phyloP scores from a whole-genome alignment of 768 basidiomycete species.

The Panaeolus cyanescens region DNA sequence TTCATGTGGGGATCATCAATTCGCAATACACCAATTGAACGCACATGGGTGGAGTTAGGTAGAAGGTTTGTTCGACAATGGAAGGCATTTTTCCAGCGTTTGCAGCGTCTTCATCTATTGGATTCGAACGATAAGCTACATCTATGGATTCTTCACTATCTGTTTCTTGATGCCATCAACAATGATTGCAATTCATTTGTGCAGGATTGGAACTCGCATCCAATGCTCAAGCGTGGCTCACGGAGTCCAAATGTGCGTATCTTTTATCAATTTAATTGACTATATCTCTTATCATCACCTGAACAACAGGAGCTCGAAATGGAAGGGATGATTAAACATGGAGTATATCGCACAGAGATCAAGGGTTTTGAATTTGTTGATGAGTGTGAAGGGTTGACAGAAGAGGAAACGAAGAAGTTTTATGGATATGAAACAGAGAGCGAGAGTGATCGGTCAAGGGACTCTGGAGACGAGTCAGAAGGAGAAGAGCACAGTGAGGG shows the following conservation, averaged over 20 bases:
- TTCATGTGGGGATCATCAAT: conserved; percentile 42
- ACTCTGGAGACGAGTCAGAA: background rate
- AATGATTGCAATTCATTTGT: conserved; percentile 34
- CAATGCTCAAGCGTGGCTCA: conserved; percentile 23
- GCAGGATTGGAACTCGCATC: conserved; percentile 41
- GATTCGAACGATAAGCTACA: conserved; percentile 31
- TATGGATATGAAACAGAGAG: background rate
- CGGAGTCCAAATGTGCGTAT: conserved; percentile 9
- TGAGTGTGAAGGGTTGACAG: background rate
- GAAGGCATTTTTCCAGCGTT: conserved; percentile 39
- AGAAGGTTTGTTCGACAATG: conserved; percentile 38
- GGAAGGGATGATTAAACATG: conserved; percentile 7
- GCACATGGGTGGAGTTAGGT: conserved; percentile 44
- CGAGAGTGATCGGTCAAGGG: background rate
- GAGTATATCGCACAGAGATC: background rate
- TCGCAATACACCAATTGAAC: conserved; percentile 41
- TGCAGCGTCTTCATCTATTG: conserved; percentile 36
- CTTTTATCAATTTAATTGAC: background rate
- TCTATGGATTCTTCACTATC: conserved; percentile 43
- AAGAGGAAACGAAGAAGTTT: background rate
- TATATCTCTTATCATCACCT: background rate
- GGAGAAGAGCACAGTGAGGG: too few species aligned
- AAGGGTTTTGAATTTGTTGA: background rate
- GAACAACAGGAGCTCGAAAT: conserved; percentile 11
- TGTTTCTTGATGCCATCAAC: conserved; percentile 41